Base-by-base conservation (phyloP, 164 flowering plant genomes). In the Liquidambar formosana region DNA sequence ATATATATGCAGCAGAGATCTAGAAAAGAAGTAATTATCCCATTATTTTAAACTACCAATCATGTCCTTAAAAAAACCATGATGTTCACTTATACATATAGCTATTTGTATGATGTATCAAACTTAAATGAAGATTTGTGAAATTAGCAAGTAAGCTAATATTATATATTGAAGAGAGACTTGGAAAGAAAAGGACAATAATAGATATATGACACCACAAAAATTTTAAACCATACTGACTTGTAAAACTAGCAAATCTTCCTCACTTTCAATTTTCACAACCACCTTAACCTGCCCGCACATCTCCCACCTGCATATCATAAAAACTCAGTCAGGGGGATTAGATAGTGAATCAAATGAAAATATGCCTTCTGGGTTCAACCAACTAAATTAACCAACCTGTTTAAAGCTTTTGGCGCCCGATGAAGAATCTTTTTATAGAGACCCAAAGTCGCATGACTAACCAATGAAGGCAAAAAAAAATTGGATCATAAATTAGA, bases 241-340 rank as follows among this genome's bases (percentile, higher is more conserved):
- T 68, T 96, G 98, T 78, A 96, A 75, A 76, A 75, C 76, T 51
- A 96, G 86, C 88, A 96, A 75, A 58, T 93, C 96, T 21, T 93
- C 95, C 78, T 96, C 98, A 62, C 88, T 88, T 71, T 96, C 99
- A 49, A 74, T 86, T 83, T 92, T 96, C 76, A 96, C 78, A 48
- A 96, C 99, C 68, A 96, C 98, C 81, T 93, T 96, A 65, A 95
- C 97, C 84, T 96, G 99, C 57, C 96, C 97, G 67, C 95, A 93
- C 89, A 84, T 91, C 77, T 96, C 99, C 99, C 99, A 96, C 78
- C 99, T 95, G 85, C 76, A 85, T 57, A 52, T 33, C 28, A 44
- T 53, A 43, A 74, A 48, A 71, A 54, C 19, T 27, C 15, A 5
- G 33, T 44, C 44, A 38, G 8, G 33, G 43, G 28, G 25, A 44